Base-by-base conservation (phyloP, 106 monocot species). In the Chionographis japonica region DNA sequence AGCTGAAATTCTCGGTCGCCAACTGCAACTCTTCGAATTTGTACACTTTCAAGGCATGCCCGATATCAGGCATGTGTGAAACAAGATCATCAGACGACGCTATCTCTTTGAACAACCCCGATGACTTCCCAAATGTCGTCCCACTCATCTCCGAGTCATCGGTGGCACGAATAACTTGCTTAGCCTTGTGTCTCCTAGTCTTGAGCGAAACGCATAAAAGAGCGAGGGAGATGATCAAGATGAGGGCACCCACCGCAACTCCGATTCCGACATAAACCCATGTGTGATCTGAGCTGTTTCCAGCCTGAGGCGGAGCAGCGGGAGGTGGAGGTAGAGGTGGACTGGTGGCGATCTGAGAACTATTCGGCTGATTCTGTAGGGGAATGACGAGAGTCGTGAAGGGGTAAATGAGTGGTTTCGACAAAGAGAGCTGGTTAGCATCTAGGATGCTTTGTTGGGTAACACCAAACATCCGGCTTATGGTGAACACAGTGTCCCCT, bases 361-460 rank as follows among this genome's bases (percentile, higher is more conserved):
- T 46, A 39, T 62, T 64, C 17, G 83, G 83, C 41, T 50, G 41
- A 6, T 15, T 65, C 52, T 56, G 60, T 4, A 79, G 36, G 27
- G 84, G 84, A 53, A 84, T 52, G 15, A 84, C 68, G 42, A 84
- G 70, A 11, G 79, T 79, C 1, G 84, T 84, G 56, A 67, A 54
- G 16, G 72, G 70, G 46, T 61, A 54, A 16, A 79, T 67, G 27
- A 15, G 18, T 3, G 27, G 40, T 4, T 50, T 14, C 4, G 54
- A 18, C 1, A 3, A 7, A 3, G 19, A 8, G 42, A 79, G 12
- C 40, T 59, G 46, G 57, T 84, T 84, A 10, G 84, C 79, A 8
- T 49, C 84, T 9, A 35, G 7, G 13, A 70, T 58, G 51, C 38
- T 58, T 36, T 36, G 40, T 13, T 19, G 4, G 4, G 41, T 17